Base-by-base conservation (phyloP, 2,329 filamentous ascomycete genomes). In the Stemphylium beticola region DNA sequence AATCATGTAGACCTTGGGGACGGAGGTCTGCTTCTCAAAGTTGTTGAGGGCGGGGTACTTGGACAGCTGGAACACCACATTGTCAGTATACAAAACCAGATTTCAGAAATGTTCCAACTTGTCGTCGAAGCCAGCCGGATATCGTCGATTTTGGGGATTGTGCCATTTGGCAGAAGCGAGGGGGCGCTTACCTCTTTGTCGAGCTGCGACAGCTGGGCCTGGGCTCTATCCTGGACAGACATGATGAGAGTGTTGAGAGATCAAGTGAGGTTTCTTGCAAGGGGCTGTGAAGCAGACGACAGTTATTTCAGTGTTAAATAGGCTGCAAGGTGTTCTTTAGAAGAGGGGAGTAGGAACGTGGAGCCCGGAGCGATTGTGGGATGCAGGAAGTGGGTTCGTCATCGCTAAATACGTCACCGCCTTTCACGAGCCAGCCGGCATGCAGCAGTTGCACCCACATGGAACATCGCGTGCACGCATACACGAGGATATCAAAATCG, bases 11-110 rank as follows among this genome's bases (percentile, higher is more conserved):
- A 90, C 88, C 83, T 96, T 96, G 74, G 91, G 91, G 45, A 95
- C 84, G 54, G 85, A 87, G 62, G 88, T 89, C 78, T 90, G 87
- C 84, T 88, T 90, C 85, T 96, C 91, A 71, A 95, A 84, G 81
- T 93, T 92, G 84, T 87, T 89, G 76, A 95, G 85, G 71, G 84
- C 79, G 68, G 89, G 89, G 81, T 95, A 95, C 79, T 93, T 93
- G 77, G 89, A 91, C 65, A 95, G 87, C 91, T 95, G 76, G 44
- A 56, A 66, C 47, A 62, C 56, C 26, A 26, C 44, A 38, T 47
- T 37, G 60, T 72, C 57, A 75, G 71, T 59, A 63, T 40, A 22
- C 17, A 34, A 15, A 11, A 22, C 36, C 11, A 40, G 32, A 47
- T 33, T 40, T 29, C 36, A 18, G 33, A 37, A 20, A 12, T n/a